Conservation (phyloP, 148 eudicot genomes). For the Oxyria digyna region DNA sequence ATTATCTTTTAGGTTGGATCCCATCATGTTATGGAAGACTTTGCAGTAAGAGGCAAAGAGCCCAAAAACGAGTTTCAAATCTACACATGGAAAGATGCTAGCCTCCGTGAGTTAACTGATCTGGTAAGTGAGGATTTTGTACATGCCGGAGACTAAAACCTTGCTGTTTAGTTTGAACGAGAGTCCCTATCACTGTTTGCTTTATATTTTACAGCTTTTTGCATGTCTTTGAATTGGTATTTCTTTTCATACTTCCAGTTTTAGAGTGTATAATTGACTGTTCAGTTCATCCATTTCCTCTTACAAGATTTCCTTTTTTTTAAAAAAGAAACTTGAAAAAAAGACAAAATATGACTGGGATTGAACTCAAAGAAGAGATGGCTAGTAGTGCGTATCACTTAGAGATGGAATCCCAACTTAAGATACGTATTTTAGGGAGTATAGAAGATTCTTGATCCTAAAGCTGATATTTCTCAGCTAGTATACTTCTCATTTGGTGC, state of each 20-base stretch:
- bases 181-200: background rate
- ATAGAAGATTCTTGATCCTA: background rate
- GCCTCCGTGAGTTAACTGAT: constrained; percentile 85
- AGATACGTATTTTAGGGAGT: background rate
- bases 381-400: background rate
- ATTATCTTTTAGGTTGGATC: constrained; percentile 44
- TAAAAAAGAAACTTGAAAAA: background rate
- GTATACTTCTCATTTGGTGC: background rate
- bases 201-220: background rate
- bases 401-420: background rate
- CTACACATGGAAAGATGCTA: constrained; percentile 97
- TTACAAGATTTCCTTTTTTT: background rate
- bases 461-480: background rate
- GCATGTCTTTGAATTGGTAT: background rate
- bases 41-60: constrained; percentile 79
- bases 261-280: background rate
- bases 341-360: background rate
- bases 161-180: background rate
- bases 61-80: constrained; percentile 97
- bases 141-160: background rate
- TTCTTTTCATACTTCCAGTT: no score
- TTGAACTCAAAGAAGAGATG: background rate
- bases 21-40: constrained; percentile 67
- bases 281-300: background rate
- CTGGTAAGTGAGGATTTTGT: constrained; percentile 37